phyloP scores from a whole-genome alignment of 179 eudicot species.

The Silene vulgaris region DNA sequence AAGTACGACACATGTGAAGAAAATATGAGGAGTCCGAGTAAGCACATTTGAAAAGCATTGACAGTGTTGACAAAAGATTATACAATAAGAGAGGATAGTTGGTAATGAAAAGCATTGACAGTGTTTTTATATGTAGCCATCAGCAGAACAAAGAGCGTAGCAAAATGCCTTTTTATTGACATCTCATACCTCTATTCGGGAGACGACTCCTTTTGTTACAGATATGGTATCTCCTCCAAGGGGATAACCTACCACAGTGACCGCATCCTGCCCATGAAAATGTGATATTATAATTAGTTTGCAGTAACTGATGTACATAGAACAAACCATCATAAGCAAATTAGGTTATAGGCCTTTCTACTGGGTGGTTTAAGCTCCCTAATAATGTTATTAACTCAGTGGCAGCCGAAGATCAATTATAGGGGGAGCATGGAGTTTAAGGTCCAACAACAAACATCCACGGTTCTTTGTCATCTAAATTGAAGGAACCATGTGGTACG shows the following conservation, averaged over 20 bases:
- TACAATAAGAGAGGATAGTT: not conserved
- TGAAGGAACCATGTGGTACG: not conserved
- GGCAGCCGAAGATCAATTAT: not conserved
- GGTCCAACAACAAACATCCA: not conserved
- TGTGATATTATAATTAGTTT: slow-evolving; percentile 17
- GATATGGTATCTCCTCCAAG: slow-evolving; percentile 99
- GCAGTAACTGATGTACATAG: not conserved
- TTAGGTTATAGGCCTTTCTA: not conserved
- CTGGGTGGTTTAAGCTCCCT: not conserved
- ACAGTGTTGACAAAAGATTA: not conserved
- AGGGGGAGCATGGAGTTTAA: not conserved
- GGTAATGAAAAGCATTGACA: not conserved
- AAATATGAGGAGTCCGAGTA: not conserved
- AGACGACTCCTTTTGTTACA: slow-evolving; percentile 95
- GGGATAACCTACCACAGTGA: slow-evolving; percentile 96
- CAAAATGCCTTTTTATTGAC: not conserved
- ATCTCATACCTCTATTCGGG: slow-evolving; percentile 81
- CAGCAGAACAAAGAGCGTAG: slow-evolving; percentile 11
- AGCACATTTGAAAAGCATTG: not conserved
- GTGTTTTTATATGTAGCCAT: not conserved
- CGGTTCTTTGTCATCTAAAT: not conserved
- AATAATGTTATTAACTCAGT: not conserved
- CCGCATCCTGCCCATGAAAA: slow-evolving; percentile 63
- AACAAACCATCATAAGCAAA: slow-evolving; percentile 3
- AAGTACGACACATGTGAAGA: not conserved